These are phyloP conservation scores for Pueraria montana DNA, from an alignment of 306 rosid species.

Conservation along the genomic window DNA sequence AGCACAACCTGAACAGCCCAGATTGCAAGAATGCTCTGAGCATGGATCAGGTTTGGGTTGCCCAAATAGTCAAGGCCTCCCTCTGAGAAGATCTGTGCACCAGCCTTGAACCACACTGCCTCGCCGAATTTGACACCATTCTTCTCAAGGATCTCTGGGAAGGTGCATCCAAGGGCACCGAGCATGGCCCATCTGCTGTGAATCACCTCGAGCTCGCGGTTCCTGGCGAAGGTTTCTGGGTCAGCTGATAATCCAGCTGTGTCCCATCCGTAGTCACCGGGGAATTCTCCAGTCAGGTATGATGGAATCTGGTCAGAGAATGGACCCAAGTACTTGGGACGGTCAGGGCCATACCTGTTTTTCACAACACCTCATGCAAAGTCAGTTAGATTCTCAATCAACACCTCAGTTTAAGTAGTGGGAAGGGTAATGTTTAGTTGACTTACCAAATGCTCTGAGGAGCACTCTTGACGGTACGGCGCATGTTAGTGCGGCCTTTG, in stretches of 20 bases:
- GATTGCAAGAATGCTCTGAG: constrained; percentile 97
- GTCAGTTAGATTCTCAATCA: neutral
- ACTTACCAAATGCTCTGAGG: constrained; percentile 94
- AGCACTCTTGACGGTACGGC: constrained; percentile 83
- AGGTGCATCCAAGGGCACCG: constrained; percentile 85
- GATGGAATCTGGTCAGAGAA: constrained; percentile 98
- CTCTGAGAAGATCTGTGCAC: constrained; percentile 91
- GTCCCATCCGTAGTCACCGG: constrained; percentile 99
- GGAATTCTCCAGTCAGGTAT: constrained; percentile 91
- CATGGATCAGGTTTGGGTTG: constrained; percentile 92
- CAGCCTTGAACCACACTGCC: constrained; percentile 98
- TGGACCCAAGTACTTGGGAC: constrained; percentile 97
- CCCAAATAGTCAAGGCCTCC: constrained; percentile 98
- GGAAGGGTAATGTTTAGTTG: no score
- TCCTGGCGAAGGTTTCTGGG: constrained; percentile 92
- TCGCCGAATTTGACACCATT: constrained; percentile 94
- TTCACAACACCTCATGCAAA: constrained; percentile 34
- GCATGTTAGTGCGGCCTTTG: constrained; percentile 79
- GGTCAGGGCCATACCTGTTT: constrained; percentile 96
- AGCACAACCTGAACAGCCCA: constrained; percentile 96
- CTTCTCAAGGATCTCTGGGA: constrained; percentile 87
- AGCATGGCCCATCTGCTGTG: constrained; percentile 98
- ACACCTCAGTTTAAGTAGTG: no score
- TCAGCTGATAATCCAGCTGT: constrained; percentile 97
- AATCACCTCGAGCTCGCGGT: constrained; percentile 95